These are phyloP conservation scores for Lactifluus piperatus DNA, from an alignment of 768 basidiomycete genomes.

Conservation along the genomic window DNA sequence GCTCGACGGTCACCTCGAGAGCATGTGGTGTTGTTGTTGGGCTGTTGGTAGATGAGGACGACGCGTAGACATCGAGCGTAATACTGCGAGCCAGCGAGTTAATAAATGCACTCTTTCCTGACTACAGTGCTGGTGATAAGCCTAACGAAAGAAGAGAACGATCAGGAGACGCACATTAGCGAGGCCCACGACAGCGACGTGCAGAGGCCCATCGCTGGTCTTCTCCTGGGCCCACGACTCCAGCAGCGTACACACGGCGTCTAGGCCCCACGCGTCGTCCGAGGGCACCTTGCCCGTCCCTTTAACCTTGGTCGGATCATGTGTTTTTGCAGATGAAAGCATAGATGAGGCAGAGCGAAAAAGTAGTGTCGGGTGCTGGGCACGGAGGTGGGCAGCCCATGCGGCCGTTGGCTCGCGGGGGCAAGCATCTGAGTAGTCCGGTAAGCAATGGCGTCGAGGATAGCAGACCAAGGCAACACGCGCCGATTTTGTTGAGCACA, in stretches of 20 bases:
- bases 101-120: slow-evolving; percentile 78
- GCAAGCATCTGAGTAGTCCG: slow-evolving; percentile 50
- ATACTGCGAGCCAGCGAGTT: slow-evolving; percentile 60
- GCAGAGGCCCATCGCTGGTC: slow-evolving; percentile 40
- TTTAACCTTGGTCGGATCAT: slow-evolving; percentile 24
- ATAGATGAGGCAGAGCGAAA: slow-evolving; percentile 70
- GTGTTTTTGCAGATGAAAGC: slow-evolving; percentile 34
- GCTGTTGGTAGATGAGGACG: slow-evolving; percentile 38
- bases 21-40: slow-evolving; percentile 68
- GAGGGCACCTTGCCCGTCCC: slow-evolving; percentile 37
- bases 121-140: slow-evolving; percentile 32
- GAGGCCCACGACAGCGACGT: slow-evolving; percentile 75
- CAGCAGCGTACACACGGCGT: slow-evolving; percentile 42
- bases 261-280: slow-evolving; percentile 57
- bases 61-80: slow-evolving; percentile 47
- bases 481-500: slow-evolving; percentile 86
- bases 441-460: slow-evolving; percentile 1
- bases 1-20: slow-evolving; percentile 48
- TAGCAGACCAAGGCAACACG: slow-evolving; percentile 24
- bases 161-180: slow-evolving; percentile 52
- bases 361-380: slow-evolving; percentile 51
- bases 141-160: background rate
- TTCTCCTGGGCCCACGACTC: slow-evolving; percentile 40
- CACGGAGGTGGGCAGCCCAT: slow-evolving; percentile 60
- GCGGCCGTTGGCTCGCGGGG: slow-evolving; percentile 68